A percentile compares a stretch with the other conserved stretches of the same genome.
Conservation (phyloP, 2,329 filamentous ascomycete species). For the Calonectria honghensis region DNA sequence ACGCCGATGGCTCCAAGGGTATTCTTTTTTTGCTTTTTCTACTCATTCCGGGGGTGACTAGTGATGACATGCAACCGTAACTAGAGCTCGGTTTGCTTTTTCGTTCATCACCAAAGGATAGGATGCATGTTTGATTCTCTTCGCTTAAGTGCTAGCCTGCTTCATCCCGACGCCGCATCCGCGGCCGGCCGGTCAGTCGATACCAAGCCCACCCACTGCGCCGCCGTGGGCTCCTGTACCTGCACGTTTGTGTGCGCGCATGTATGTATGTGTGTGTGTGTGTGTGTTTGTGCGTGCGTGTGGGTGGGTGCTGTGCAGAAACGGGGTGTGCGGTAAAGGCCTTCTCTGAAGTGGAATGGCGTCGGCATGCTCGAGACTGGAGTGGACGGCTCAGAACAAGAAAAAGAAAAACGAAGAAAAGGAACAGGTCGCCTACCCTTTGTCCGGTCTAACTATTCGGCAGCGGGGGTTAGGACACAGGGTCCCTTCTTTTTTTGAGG, state of each 20-base stretch:
- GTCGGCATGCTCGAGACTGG: conserved; percentile 8
- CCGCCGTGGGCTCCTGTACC: conserved; percentile 4
- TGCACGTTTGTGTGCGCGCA: not conserved
- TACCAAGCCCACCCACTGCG: conserved; percentile 26
- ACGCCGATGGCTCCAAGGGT: conserved; percentile 20
- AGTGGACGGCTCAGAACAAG: conserved; percentile 1
- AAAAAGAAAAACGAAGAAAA: conserved; percentile 9
- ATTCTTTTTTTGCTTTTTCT: conserved; percentile 23
- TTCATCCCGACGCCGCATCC: conserved; percentile 31
- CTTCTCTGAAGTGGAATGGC: conserved; percentile 31
- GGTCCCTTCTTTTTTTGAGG: not conserved
- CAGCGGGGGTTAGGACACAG: not conserved
- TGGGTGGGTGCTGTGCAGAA: not conserved
- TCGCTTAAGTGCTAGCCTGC: conserved; percentile 39
- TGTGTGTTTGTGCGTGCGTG: not conserved
- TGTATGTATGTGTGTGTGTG: not conserved
- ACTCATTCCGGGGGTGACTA: not conserved
- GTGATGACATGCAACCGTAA: conserved; percentile 17
- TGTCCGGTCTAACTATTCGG: not conserved
- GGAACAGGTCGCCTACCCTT: conserved; percentile 7
- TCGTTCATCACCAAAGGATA: conserved; percentile 21
- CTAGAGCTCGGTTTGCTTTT: conserved; percentile 16
- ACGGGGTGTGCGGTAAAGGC: conserved; percentile 17
- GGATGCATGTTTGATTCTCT: conserved; percentile 14
- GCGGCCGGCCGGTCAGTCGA: conserved; percentile 21